Evolutionary conservation across 2,329 filamentous ascomycete genomes (phyloP), one percentile per base, ranked within the genome.

Genomic region (Fusarium luffae): DNA sequence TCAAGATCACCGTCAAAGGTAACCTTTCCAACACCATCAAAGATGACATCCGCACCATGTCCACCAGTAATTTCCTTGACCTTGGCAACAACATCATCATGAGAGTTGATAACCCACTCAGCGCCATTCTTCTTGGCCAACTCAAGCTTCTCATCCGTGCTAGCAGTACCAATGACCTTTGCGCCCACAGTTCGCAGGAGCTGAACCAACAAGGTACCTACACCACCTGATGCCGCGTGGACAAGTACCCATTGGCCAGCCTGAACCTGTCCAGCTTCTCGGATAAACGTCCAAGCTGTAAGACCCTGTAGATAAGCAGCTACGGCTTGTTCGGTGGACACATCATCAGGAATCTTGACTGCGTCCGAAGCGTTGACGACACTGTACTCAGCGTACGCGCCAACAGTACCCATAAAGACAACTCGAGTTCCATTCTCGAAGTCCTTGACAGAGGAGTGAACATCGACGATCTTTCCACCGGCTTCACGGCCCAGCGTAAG

Each of bases 211-310:
- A 92, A 87, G 44, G 91, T 82, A 0, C 92, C 93, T 1, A 93
- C 92, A 18, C 94, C 94, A 18, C 94, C 94, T 0, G 93, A 93
- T 0, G 94, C 94, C 0, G 94, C 94, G 73, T 96, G 93, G 18
- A 97, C 89, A 4, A 97, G 87, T 1, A 93, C 85, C 89, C 92
- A 96, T 72, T 97, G 93, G 2, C 90, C 92, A 70, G 88, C 85
- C 77, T 93, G 84, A 9, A 95, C 92, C 63, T 92, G 88, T 13
- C 90, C 91, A 6, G 92, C 88, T 78, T 97, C 93, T 59, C 90
- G 88, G 63, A 93, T 88, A 30, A 97, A 85, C 0, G 93, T 92
- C 72, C 96, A 84, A 0, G 93, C 93, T 3, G 94, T 97, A 40
- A 97, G 83, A 3, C 93, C 94, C 78, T 97, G 94, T 12, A 97